Conservation (phyloP, 345 rosid species). For the Mangifera indica region DNA sequence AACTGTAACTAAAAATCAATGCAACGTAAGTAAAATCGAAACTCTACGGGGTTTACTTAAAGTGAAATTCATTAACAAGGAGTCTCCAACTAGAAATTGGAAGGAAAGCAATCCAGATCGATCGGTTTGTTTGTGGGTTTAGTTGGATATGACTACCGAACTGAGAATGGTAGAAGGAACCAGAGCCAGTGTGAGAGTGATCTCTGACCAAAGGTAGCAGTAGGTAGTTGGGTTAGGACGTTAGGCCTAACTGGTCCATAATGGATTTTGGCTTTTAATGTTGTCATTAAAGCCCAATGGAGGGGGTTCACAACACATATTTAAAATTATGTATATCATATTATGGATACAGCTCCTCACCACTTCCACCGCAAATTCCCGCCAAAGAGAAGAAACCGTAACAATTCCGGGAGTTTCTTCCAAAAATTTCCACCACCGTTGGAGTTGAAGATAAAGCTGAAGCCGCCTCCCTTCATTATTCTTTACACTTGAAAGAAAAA, state of each 20-base stretch:
- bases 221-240: slow-evolving; percentile 6
- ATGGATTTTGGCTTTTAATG: not conserved
- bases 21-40: slow-evolving; percentile 13
- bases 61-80: slow-evolving; percentile 28
- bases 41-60: slow-evolving; percentile 22
- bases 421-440: slow-evolving; percentile 20
- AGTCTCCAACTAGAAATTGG: slow-evolving; percentile 20
- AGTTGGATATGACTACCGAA: not conserved
- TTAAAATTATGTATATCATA: too few species aligned
- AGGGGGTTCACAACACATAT: not conserved
- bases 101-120: slow-evolving; percentile 15
- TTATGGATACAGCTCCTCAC: not conserved
- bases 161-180: not conserved
- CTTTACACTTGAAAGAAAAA: not conserved
- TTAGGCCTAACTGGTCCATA: not conserved
- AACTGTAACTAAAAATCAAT: slow-evolving; percentile 10
- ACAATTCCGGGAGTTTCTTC: too few species aligned
- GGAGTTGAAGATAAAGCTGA: not conserved
- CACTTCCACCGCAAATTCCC: slow-evolving; percentile 22
- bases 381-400: slow-evolving; percentile 20
- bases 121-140: slow-evolving; percentile 4
- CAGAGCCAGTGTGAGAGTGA: not conserved
- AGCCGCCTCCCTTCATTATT: not conserved
- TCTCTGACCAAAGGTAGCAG: too few species aligned
- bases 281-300: not conserved